These are phyloP conservation scores for Solanum piurae DNA, from an alignment of 257 asterid genomes.

Conservation along the genomic window DNA sequence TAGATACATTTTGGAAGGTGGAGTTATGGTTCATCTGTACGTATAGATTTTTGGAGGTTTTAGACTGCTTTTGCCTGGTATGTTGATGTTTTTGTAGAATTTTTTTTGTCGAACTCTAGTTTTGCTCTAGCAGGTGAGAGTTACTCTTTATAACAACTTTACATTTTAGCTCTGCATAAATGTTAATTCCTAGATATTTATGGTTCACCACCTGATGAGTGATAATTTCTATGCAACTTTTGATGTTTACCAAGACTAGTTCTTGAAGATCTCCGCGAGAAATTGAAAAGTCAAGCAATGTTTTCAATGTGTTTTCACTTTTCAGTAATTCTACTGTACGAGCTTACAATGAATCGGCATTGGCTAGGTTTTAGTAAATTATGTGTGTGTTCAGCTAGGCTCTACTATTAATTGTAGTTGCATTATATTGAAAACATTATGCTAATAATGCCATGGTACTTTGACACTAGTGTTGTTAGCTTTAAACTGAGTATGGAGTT, in stretches of 20 bases:
- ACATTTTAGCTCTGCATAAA: too few species aligned
- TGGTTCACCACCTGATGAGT: conserved; percentile 38
- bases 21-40: background rate
- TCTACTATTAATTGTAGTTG: background rate
- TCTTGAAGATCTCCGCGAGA: background rate
- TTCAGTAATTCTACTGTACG: background rate
- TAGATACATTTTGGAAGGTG: background rate
- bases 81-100: background rate
- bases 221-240: background rate
- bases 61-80: background rate
- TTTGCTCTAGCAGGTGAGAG: too few species aligned
- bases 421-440: background rate
- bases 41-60: background rate
- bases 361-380: too few species aligned
- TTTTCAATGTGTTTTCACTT: background rate
- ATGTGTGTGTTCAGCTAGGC: background rate
- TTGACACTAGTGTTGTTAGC: background rate
- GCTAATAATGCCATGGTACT: background rate
- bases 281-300: background rate
- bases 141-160: too few species aligned
- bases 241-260: background rate
- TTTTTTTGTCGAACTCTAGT: too few species aligned
- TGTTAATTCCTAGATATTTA: conserved; percentile 25
- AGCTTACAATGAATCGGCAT: too few species aligned
- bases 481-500: background rate